A percentile compares a stretch with the other conserved stretches of the same genome.
Conservation (phyloP, 441 rosid species). For the Populus trichocarpa region DNA sequence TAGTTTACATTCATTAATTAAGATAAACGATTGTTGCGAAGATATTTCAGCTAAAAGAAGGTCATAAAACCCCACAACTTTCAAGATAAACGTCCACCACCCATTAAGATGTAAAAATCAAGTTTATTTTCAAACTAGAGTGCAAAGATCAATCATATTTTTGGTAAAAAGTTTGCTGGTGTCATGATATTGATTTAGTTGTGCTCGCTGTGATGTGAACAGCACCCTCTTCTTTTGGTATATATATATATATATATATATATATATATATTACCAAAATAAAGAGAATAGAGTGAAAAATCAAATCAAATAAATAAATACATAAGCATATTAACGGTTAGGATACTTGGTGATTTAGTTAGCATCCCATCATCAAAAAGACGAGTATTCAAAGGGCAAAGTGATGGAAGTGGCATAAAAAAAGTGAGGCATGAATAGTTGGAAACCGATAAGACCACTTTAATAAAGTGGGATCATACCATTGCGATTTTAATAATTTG, state of each 20-base stretch:
- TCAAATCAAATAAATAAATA: no score
- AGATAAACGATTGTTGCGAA: no score
- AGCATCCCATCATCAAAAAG: background rate
- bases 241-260: no score
- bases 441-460: conserved; percentile 1
- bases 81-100: background rate
- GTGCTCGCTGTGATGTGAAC: background rate
- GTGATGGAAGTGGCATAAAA: background rate
- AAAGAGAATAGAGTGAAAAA: background rate
- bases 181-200: background rate
- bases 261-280: no score
- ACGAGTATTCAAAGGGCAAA: background rate
- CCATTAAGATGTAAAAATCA: background rate
- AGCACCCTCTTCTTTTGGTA: background rate
- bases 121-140: background rate
- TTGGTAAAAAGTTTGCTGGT: background rate
- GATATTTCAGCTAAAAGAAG: background rate
- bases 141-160: background rate
- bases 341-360: background rate
- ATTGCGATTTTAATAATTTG: background rate
- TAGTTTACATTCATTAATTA: no score
- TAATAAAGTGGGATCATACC: conserved; percentile 4
- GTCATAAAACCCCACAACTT: background rate
- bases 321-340: background rate
- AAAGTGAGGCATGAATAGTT: background rate